These are phyloP conservation scores for Gastrolobium bilobum DNA, from an alignment of 306 rosid species.

Conservation along the genomic window DNA sequence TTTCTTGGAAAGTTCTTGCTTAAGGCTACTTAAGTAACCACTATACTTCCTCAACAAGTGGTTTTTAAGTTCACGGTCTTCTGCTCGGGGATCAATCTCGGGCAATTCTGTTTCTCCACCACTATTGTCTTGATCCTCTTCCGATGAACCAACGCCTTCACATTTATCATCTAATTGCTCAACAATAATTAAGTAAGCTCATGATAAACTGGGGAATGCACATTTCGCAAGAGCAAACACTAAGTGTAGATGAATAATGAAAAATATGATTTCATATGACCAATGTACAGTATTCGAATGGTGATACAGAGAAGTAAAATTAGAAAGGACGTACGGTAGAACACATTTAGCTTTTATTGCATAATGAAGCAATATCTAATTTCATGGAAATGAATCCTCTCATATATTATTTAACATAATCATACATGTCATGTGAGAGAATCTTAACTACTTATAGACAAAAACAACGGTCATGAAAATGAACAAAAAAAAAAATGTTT, in stretches of 20 bases:
- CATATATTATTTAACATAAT: too few relatives aligned
- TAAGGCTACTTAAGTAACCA: conserved; percentile 93
- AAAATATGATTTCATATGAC: background rate
- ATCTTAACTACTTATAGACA: too few relatives aligned
- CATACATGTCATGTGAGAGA: too few relatives aligned
- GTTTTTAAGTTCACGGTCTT: conserved; percentile 92
- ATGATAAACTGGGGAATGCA: background rate
- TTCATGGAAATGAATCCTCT: background rate
- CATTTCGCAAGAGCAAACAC: background rate
- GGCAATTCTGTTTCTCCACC: conserved; percentile 87
- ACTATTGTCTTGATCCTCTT: conserved; percentile 88
- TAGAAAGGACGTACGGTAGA: too few relatives aligned
- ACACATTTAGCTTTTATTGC: too few relatives aligned
- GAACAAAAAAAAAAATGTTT: too few relatives aligned
- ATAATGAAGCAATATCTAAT: background rate
- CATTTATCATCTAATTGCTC: conserved; percentile 71
- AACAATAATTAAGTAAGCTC: background rate
- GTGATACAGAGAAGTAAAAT: background rate
- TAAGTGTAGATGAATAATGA: background rate
- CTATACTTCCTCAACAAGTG: conserved; percentile 90
- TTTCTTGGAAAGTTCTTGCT: conserved; percentile 97
- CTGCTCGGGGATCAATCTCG: conserved; percentile 89
- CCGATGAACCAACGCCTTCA: conserved; percentile 83
- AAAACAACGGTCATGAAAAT: too few relatives aligned
- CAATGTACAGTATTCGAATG: background rate